phyloP scores from a whole-genome alignment of 2,329 filamentous ascomycete species.

The Hymenoscyphus albidus region DNA sequence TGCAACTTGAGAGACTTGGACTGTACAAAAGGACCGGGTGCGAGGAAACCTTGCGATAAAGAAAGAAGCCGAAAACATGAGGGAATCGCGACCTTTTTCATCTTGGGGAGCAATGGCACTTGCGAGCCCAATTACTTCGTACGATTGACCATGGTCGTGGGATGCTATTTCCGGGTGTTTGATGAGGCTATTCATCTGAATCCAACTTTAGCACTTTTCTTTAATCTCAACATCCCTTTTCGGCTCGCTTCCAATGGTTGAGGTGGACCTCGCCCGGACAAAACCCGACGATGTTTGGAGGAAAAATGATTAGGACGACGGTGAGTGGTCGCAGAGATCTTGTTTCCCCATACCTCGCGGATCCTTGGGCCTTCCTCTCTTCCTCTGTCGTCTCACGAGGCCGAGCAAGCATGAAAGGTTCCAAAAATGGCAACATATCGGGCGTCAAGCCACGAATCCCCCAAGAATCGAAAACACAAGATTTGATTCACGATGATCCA shows the following conservation, averaged over 20 bases:
- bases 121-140: neutral
- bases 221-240: neutral
- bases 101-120: neutral
- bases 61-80: neutral
- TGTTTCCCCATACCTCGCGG: neutral
- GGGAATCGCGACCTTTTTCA: neutral
- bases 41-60: constrained; percentile 2
- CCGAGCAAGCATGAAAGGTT: neutral
- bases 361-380: neutral
- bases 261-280: neutral
- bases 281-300: neutral
- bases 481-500: neutral
- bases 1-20: constrained; percentile 5
- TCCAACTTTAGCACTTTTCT: neutral
- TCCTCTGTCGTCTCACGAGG: neutral
- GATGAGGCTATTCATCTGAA: neutral
- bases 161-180: neutral
- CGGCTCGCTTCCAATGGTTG: neutral
- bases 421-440: neutral
- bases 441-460: neutral
- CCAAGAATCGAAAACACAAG: too few relatives aligned
- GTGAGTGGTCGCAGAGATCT: neutral
- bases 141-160: neutral
- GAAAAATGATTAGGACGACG: neutral
- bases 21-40: neutral